These are phyloP conservation scores for Leccinum variicolor DNA, from an alignment of 768 basidiomycete genomes.

Conservation along the genomic window DNA sequence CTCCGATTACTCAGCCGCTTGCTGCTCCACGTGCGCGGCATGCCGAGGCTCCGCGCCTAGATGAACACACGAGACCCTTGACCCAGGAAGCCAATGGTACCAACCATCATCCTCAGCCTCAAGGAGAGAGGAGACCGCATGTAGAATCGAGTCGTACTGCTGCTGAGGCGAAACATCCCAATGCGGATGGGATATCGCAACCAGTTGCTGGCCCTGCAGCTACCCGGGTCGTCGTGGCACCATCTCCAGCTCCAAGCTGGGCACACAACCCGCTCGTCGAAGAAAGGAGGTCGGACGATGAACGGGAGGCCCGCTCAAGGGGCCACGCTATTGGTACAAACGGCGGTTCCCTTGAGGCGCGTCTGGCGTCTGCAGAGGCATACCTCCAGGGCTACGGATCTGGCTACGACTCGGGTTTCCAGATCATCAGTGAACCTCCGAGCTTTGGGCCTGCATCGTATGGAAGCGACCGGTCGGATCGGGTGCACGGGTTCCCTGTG, in stretches of 20 bases:
- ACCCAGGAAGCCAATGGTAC: slow-evolving; percentile 14
- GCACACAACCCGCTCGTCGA: slow-evolving; percentile 29
- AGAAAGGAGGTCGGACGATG: slow-evolving; percentile 30
- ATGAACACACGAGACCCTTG: slow-evolving; percentile 18
- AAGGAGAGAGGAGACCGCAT: slow-evolving; percentile 14
- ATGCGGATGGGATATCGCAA: slow-evolving; percentile 22
- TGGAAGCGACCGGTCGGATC: slow-evolving; percentile 19
- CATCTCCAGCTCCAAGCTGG: slow-evolving; percentile 28
- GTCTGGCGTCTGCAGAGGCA: slow-evolving; percentile 34
- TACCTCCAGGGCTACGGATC: slow-evolving; percentile 34
- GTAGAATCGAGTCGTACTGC: slow-evolving; percentile 11
- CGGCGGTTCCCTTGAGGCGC: slow-evolving; percentile 10
- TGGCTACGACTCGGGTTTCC: slow-evolving; percentile 33
- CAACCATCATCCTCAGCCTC: slow-evolving; percentile 4
- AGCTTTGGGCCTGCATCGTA: slow-evolving; percentile 19
- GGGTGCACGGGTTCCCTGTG: slow-evolving; percentile 23
- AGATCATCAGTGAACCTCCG: slow-evolving; percentile 16
- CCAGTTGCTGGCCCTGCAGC: slow-evolving; percentile 33
- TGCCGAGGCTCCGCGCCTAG: slow-evolving; percentile 19
- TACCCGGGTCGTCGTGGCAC: slow-evolving; percentile 26
- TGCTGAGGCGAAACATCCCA: slow-evolving; percentile 6
- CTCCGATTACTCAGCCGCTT: slow-evolving; percentile 14
- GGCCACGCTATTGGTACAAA: slow-evolving; percentile 11
- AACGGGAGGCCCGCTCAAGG: slow-evolving; percentile 18
- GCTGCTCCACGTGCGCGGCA: slow-evolving; percentile 20